Evolutionary conservation across 352 stramenopile genomes (phyloP).

Genomic region (Ophiocytium majus): DNA sequence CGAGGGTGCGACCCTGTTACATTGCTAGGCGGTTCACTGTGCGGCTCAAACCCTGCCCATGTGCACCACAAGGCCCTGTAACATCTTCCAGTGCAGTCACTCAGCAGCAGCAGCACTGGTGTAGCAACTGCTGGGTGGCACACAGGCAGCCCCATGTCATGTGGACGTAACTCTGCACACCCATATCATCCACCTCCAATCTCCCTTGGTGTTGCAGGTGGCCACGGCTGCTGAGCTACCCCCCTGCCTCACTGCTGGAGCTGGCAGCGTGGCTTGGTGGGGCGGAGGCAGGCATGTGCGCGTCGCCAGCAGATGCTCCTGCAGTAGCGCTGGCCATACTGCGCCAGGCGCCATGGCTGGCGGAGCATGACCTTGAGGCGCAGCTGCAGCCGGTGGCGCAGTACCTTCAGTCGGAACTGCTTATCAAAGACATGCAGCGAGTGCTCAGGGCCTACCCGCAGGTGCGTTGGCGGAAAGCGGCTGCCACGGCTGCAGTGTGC

Average conservation of each 20-base stretch:
- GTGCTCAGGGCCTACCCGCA: slow-evolving; percentile 50
- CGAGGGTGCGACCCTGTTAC: no score
- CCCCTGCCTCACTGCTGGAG: slow-evolving; percentile 38
- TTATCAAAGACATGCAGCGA: slow-evolving; percentile 45
- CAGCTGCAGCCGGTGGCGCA: slow-evolving; percentile 39
- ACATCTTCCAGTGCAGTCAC: no score
- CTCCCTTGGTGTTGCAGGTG: slow-evolving; percentile 25
- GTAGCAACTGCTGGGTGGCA: no score
- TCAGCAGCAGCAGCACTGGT: no score
- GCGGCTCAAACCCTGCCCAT: no score
- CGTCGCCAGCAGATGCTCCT: neutral
- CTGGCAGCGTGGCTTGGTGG: slow-evolving; percentile 37
- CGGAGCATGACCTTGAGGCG: slow-evolving; percentile 29
- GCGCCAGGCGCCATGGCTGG: slow-evolving; percentile 52
- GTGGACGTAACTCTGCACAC: no score
- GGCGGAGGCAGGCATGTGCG: slow-evolving; percentile 29
- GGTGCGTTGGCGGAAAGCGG: no score
- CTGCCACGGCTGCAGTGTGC: no score
- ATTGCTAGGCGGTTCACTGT: no score
- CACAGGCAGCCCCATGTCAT: no score
- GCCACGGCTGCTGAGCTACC: slow-evolving; percentile 41
- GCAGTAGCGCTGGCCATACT: slow-evolving; percentile 35
- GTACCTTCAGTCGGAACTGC: slow-evolving; percentile 25
- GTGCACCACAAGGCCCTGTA: no score
- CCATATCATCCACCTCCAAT: no score